phyloP scores from a whole-genome alignment of 2,329 filamentous ascomycete genomes.

The Epichloe coenophiala region DNA sequence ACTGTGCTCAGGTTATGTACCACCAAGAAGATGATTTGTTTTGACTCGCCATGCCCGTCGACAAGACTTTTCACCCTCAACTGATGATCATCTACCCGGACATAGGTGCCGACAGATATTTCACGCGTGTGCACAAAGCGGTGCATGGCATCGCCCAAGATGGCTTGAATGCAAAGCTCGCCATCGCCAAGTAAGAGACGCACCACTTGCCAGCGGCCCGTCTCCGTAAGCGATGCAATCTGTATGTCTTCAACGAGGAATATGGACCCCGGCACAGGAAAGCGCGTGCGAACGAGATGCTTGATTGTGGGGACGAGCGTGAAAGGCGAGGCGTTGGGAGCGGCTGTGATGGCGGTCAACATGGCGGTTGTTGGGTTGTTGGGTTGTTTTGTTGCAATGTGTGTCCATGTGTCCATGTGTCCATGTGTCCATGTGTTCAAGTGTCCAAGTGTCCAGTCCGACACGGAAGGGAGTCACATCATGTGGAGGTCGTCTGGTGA shows the following conservation, averaged over 20 bases:
- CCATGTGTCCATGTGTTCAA: no score
- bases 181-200: conserved; percentile 39
- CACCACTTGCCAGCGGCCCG: conserved; percentile 28
- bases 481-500: no score
- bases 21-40: conserved; percentile 29
- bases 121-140: conserved; percentile 31
- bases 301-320: conserved; percentile 27
- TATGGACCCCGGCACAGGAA: conserved; percentile 32
- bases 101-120: conserved; percentile 34
- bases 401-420: no score
- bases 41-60: not conserved
- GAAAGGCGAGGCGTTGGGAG: conserved; percentile 13
- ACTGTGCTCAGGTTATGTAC: conserved; percentile 31
- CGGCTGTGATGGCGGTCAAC: conserved; percentile 12
- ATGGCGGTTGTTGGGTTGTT: not conserved
- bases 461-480: no score
- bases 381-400: not conserved
- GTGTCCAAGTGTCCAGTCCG: no score
- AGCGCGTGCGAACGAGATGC: conserved; percentile 34
- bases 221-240: conserved; percentile 19
- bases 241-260: conserved; percentile 37
- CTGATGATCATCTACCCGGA: conserved; percentile 30
- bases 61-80: conserved; percentile 15
- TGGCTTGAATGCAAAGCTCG: conserved; percentile 38
- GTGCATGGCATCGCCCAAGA: conserved; percentile 33